Evolutionary conservation across 75 land plant genomes (phyloP).

Genomic region (Isoetes taiwanensis): DNA sequence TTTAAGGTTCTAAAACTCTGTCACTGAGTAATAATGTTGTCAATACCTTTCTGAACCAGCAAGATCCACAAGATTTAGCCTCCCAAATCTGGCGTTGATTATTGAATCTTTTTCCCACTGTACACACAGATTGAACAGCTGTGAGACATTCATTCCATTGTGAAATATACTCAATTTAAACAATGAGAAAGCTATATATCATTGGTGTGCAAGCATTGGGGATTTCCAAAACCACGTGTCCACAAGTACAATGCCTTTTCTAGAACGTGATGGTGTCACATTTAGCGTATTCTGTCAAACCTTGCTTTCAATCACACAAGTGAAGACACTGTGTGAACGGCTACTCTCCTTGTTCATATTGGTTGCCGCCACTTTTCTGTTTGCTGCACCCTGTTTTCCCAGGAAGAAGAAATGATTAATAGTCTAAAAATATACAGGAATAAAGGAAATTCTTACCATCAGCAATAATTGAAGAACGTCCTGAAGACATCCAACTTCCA

Average conservation of each 20-base stretch:
- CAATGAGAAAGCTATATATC: too few relatives aligned
- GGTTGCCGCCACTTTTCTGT: constrained; percentile 46
- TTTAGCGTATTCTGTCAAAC: constrained; percentile 5
- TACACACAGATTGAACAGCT: background rate
- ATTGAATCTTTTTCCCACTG: constrained; percentile 30
- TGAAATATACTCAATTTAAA: constrained; percentile 12
- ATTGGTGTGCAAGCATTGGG: too few relatives aligned
- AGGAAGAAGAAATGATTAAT: background rate
- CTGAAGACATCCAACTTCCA: constrained; percentile 19
- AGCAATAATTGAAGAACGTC: constrained; percentile 21
- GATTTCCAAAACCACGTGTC: too few relatives aligned
- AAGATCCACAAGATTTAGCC: constrained; percentile 48
- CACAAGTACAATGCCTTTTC: too few relatives aligned
- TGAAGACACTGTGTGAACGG: constrained; percentile 57
- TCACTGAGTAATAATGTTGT: background rate
- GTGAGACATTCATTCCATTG: background rate
- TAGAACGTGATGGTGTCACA: too few relatives aligned
- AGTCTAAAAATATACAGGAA: background rate
- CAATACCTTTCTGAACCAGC: constrained; percentile 54
- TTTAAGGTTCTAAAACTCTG: background rate
- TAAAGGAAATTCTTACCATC: constrained; percentile 13
- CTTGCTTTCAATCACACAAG: constrained; percentile 46
- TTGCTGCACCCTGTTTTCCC: constrained; percentile 51
- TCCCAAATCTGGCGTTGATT: constrained; percentile 27
- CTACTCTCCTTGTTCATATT: constrained; percentile 55